Percentiles rank a stretch among this genome's conserved stretches.
These are phyloP conservation scores for Cyanophora paradoxa DNA, from an alignment of 78 protist genomes.

Conservation along the genomic window DNA sequence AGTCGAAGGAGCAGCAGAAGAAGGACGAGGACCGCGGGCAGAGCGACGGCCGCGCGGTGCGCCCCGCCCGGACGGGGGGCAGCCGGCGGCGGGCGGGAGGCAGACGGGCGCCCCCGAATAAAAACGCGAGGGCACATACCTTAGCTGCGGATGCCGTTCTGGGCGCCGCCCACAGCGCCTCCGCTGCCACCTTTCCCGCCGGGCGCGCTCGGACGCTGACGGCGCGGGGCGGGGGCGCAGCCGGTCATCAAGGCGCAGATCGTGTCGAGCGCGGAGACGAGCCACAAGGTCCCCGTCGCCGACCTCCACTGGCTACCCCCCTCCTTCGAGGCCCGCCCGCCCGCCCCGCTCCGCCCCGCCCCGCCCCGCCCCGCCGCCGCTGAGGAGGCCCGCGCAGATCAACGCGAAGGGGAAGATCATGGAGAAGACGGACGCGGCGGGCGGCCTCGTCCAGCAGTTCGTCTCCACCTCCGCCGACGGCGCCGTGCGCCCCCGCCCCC, in stretches of 20 bases:
- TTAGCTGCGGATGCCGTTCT: background rate
- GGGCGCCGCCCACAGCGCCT: background rate
- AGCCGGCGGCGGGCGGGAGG: too few species aligned
- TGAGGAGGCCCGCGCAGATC: too few species aligned
- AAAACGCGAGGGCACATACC: background rate
- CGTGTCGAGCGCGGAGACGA: background rate
- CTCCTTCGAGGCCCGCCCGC: background rate
- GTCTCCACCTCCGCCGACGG: constrained; percentile 13
- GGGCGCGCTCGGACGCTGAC: background rate
- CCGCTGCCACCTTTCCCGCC: background rate
- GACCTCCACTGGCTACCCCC: background rate
- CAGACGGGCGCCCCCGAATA: background rate
- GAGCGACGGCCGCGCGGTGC: background rate
- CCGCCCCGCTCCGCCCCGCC: background rate
- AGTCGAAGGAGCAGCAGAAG: background rate
- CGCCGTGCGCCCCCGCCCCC: background rate
- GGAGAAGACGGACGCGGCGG: background rate
- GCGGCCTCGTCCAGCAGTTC: background rate
- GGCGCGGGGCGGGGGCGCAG: background rate
- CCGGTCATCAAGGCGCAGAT: background rate
- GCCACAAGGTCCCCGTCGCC: constrained; percentile 12
- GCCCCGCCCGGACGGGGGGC: too few species aligned
- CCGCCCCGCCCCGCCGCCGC: background rate
- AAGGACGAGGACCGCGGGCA: background rate
- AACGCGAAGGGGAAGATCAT: background rate